Evolutionary conservation across 306 rosid species (phyloP), one percentile per base, ranked within the genome.

Genomic region (Pyrus betulifolia): DNA sequence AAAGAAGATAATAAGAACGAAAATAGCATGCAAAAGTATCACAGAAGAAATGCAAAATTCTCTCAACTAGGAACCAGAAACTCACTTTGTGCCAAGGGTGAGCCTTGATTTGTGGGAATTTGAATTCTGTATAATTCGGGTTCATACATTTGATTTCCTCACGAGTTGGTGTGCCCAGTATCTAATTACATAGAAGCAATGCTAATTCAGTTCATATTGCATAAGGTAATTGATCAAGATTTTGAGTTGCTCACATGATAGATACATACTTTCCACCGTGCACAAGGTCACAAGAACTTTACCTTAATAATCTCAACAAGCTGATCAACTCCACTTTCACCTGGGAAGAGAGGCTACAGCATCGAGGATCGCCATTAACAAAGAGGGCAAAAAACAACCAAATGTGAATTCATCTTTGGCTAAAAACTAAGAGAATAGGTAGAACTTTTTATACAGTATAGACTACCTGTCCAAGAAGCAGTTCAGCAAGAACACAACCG

Each of bases 111-210:
- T 87, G 88, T 45, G 91, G 91, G 79, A 87, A 87, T 42, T 90
- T 88, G 67, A 86, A 88, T 79, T 90, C 95, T 21, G 90, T 90
- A 52, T 88, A 90, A 69, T 90, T 84, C 1, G 92, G 95, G 79
- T 90, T 90, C 92, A 90, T 90, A 74, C 95, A 88, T 76, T 88
- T 88, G 80, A 90, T 88, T 80, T 90, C 95, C 79, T 88, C 95
- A 18, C 88, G 89, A 76, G 95, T 88, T 12, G 95, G 95, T 4
- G 95, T 87, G 18, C 95, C 90, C 11, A 90, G 88, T 27, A 88
- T 90, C 95, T 90, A 77, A 5, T 18, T 54, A 23, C 33, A 61
- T 65, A 62, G 70, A 57, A 44, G 30, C 21, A 62, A 51, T 27
- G 63, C 14, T 31, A 17, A 69, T 65, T 38, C 25, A 28, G 60